Evolutionary conservation across 2,329 filamentous ascomycete species (phyloP), one percentile per base, ranked within the genome.

Genomic region (Blumeriella jaapii): DNA sequence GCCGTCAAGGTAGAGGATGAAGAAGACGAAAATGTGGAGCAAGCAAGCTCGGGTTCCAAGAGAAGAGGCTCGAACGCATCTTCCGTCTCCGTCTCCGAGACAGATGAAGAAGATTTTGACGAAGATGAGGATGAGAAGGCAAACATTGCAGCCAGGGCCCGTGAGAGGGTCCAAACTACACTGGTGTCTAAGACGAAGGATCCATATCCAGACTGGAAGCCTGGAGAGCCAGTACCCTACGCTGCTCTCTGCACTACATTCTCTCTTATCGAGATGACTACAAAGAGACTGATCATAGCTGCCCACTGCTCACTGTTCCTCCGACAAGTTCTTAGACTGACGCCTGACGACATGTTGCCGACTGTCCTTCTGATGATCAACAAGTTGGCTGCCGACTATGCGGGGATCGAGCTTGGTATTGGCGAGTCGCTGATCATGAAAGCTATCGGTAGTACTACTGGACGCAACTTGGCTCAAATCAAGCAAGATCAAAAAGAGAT

Each of bases 381-480:
- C 62, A 96, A 96, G 58, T 74, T 98, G 16, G 91, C 91, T 2
- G 89, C 91, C 3, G 91, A 98, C 54, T 98, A 95, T 57, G 81
- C 87, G 27, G 91, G 91, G 13, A 87, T 98, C 44, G 91, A 98
- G 60, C 69, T 98, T 18, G 91, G 91, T n/a, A 98, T 98, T 50
- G 91, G 91, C 38, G 91, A 98, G 61, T 96, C 89, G 1, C 62
- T 98, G 17, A 95, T 98, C 52, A 96, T 96, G 87, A 98, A 96
- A 59, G 84, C 91, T 4, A 93, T 98, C 53, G 89, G 89, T 8
- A 89, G 96, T 62, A 82, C 79, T 18, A 98, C 91, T 0, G 91
- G 91, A 7, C 78, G 91, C 41, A 93, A 78, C 52, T 61, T 95
- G 29, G 71, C 79, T 23, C 78, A 94, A 34, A 94, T 98, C 65